Percentiles rank a stretch among this genome's conserved stretches.
Evolutionary conservation across 2,329 filamentous ascomycete species (phyloP).

Genomic region (Fusarium begoniae): DNA sequence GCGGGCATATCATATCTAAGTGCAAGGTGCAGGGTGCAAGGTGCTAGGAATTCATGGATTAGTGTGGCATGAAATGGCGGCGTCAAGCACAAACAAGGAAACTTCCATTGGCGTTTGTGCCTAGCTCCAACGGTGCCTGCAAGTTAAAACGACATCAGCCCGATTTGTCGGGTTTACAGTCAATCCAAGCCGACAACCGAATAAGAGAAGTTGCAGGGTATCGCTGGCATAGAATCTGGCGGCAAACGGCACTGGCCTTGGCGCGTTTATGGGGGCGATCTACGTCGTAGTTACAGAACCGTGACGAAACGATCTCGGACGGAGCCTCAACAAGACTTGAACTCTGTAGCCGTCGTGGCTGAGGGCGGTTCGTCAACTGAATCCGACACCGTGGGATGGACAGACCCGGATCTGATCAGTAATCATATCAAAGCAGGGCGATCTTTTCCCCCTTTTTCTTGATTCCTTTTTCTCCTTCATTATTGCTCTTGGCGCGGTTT

Average conservation of each 20-base stretch:
- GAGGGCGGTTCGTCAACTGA: not conserved
- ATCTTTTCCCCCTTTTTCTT: not conserved
- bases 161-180: not conserved
- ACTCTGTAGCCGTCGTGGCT: not conserved
- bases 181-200: not conserved
- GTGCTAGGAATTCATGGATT: not conserved
- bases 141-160: not conserved
- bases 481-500: not conserved
- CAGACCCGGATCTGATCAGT: slow-evolving; percentile 3
- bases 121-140: not conserved
- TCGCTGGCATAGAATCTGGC: not conserved
- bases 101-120: not conserved
- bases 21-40: not conserved
- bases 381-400: not conserved
- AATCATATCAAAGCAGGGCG: not conserved
- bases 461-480: not conserved
- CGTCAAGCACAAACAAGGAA: not conserved
- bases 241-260: not conserved
- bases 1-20: not conserved
- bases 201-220: not conserved
- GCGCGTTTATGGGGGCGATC: not conserved
- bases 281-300: not conserved
- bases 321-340: not conserved
- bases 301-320: not conserved
- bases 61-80: not conserved